phyloP scores from a whole-genome alignment of 2,329 filamentous ascomycete genomes.

The Hypocrella siamensis region DNA sequence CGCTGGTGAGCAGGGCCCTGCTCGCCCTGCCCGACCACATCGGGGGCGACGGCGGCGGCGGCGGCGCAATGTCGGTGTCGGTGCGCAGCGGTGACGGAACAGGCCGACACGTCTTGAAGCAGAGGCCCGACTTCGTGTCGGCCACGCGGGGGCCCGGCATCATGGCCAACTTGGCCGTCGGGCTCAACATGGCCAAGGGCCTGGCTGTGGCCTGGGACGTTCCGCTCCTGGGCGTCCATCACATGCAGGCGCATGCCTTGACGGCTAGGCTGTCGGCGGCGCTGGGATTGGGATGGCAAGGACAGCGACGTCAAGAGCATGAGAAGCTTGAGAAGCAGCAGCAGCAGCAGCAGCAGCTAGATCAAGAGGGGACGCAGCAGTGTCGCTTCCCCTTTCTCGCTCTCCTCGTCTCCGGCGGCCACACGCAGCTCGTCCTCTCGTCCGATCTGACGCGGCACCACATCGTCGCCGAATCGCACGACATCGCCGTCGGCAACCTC shows the following conservation, averaged over 20 bases:
- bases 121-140: constrained; percentile 66
- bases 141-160: constrained; percentile 88
- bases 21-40: constrained; percentile 24
- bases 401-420: constrained; percentile 79
- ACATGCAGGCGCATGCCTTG: constrained; percentile 94
- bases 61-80: neutral
- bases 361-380: neutral
- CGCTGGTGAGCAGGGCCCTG: constrained; percentile 51
- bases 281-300: constrained; percentile 22
- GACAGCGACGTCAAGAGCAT: constrained; percentile 4
- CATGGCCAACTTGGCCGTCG: constrained; percentile 59
- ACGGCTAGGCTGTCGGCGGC: constrained; percentile 66
- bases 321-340: too few relatives aligned
- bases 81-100: too few relatives aligned
- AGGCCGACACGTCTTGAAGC: too few relatives aligned
- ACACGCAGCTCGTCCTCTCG: constrained; percentile 75
- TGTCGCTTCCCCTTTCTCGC: constrained; percentile 66
- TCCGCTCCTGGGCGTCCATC: constrained; percentile 75
- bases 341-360: constrained; percentile 25
- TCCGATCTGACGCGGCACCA: constrained; percentile 49
- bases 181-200: constrained; percentile 75
- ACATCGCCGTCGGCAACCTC: constrained; percentile 79
- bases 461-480: constrained; percentile 57
- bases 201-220: constrained; percentile 70
- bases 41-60: neutral